These are phyloP conservation scores for Zasmidium citrigriseum DNA, from an alignment of 2,329 filamentous ascomycete genomes.

Conservation along the genomic window DNA sequence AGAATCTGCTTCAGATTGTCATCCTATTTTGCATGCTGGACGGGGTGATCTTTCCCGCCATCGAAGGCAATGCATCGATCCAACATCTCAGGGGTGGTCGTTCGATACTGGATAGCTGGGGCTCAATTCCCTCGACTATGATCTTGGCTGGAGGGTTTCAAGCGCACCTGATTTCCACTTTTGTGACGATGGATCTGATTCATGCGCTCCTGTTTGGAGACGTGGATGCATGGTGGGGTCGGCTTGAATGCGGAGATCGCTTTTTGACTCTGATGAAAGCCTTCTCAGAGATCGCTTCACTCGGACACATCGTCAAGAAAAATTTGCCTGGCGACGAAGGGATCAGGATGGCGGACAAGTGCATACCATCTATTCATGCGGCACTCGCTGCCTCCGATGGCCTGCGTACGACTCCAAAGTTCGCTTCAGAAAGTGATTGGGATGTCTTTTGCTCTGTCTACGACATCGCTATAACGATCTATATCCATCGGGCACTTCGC, in stretches of 20 bases:
- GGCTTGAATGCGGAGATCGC: slow-evolving; percentile 6
- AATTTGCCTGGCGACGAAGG: slow-evolving; percentile 1
- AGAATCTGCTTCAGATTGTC: slow-evolving; percentile 4
- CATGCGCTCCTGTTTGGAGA: slow-evolving; percentile 14
- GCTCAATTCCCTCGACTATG: slow-evolving; percentile 8
- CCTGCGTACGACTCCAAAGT: not conserved
- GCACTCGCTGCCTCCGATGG: too few species aligned
- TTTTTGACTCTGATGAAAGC: slow-evolving; percentile 9
- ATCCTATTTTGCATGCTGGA: slow-evolving; percentile 12
- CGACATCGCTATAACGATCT: not conserved
- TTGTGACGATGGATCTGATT: slow-evolving; percentile 16
- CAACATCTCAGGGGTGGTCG: slow-evolving; percentile 7
- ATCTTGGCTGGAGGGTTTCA: slow-evolving; percentile 11
- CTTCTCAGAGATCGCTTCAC: slow-evolving; percentile 12
- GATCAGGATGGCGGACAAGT: too few species aligned
- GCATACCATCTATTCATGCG: not conserved
- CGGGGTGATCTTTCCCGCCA: slow-evolving; percentile 6
- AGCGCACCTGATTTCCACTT: slow-evolving; percentile 17
- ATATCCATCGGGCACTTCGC: not conserved
- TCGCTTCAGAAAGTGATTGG: not conserved
- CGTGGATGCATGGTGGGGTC: slow-evolving; percentile 18
- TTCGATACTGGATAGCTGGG: slow-evolving; percentile 6
- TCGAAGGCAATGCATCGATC: slow-evolving; percentile 4
- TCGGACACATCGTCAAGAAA: slow-evolving; percentile 9
- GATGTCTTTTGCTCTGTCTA: not conserved